A percentile compares a stretch with the other conserved stretches of the same genome.
phyloP scores from a whole-genome alignment of 2,329 filamentous ascomycete genomes.

The Penicillium glabrum region DNA sequence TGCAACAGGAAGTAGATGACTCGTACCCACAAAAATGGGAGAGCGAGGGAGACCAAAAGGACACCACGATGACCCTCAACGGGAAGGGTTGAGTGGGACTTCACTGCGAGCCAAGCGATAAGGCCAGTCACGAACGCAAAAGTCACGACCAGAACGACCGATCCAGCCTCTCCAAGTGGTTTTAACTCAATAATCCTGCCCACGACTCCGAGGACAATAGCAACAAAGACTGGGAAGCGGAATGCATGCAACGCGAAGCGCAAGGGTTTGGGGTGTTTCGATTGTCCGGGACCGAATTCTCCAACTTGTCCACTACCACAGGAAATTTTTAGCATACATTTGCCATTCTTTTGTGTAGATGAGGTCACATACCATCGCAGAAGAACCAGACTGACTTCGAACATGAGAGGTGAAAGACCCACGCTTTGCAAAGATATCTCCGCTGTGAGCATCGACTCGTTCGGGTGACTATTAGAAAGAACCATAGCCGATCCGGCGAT shows the following conservation, averaged over 20 bases:
- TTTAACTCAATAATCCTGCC: conserved; percentile 17
- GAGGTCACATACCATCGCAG: conserved; percentile 22
- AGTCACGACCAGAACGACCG: conserved; percentile 19
- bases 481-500: conserved; percentile 26
- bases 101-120: conserved; percentile 19
- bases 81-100: conserved; percentile 17
- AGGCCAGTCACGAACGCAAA: conserved; percentile 25
- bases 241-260: conserved; percentile 26
- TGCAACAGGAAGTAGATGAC: conserved; percentile 23
- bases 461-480: conserved; percentile 17
- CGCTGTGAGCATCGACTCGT: conserved; percentile 19
- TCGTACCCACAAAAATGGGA: conserved; percentile 25
- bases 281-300: conserved; percentile 25
- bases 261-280: conserved; percentile 20
- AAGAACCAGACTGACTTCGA: conserved; percentile 30
- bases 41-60: conserved; percentile 13
- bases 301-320: conserved; percentile 26
- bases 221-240: conserved; percentile 25
- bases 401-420: conserved; percentile 30
- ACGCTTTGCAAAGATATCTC: conserved; percentile 24
- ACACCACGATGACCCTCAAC: conserved; percentile 16
- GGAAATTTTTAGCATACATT: background rate
- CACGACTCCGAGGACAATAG: conserved; percentile 25
- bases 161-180: conserved; percentile 19
- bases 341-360: background rate